Evolutionary conservation across 2,329 filamentous ascomycete species (phyloP), one percentile per base, ranked within the genome.

Genomic region (Aspergillus fumigatus): DNA sequence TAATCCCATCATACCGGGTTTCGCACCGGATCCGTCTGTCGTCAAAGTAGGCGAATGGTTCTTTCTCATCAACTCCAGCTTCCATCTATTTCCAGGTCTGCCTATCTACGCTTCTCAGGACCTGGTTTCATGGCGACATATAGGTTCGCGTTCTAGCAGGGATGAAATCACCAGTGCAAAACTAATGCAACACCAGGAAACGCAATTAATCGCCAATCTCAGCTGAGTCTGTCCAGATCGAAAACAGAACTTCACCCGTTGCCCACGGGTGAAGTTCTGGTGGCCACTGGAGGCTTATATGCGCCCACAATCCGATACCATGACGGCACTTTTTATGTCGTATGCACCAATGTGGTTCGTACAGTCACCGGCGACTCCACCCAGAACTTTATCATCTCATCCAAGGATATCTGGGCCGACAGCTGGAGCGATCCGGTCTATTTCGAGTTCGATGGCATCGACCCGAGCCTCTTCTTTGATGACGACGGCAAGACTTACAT

Each of bases 31-130:
- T 48, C 62, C 62, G 19, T 63, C 59, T 0, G 43, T 49, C 27
- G 48, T 62, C 32, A 50, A 19, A 10, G 57, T 64, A 1, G 62
- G 23, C 14, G 61, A 55, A 35, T 49, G 49, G n/a, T 65, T 65
- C 25, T 66, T 67, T 55, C 56, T 72, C 62, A 82, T 90, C 45
- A 84, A 88, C 59, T 81, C 90, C 32, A 82, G 84, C 1, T 88
- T 88, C 1, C 90, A 90, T 62, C 84, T 89, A 3, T 90, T 90
- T 63, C 79, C 89, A 1, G 85, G 88, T 54, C 76, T 88, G n/a
- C 86, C 85, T 0, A 62, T 64, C 29, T 60, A 68, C 71, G 66
- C 67, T 21, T 75, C 71, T 6, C 67, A 67, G 26, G 69, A 75
- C 52, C 63, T 75, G 3, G 52, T 66, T 29, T 61, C 62, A 52